These are phyloP conservation scores for Inga laurina DNA, from an alignment of 306 rosid species.

Conservation along the genomic window DNA sequence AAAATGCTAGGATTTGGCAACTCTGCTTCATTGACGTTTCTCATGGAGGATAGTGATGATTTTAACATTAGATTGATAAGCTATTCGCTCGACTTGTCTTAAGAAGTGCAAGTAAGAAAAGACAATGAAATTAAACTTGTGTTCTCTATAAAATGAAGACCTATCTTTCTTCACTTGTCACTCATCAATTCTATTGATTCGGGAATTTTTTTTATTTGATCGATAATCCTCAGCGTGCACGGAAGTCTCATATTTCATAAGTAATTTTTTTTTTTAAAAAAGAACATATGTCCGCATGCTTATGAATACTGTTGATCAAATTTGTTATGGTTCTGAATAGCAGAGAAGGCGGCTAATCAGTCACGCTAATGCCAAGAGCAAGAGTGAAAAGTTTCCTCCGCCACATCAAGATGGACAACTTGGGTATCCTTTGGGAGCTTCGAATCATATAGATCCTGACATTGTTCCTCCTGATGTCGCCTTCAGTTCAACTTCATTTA, in stretches of 20 bases:
- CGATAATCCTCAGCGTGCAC: not conserved
- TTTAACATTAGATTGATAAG: not conserved
- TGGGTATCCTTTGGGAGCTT: slow-evolving; percentile 77
- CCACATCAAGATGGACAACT: slow-evolving; percentile 90
- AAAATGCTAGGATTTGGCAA: slow-evolving; percentile 15
- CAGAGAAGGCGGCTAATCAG: slow-evolving; percentile 84
- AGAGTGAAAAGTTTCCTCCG: slow-evolving; percentile 95
- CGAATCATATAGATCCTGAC: slow-evolving; percentile 82
- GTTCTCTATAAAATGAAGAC: not conserved
- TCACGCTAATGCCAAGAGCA: slow-evolving; percentile 91
- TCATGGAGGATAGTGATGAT: not conserved
- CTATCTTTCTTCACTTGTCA: not conserved
- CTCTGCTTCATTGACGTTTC: not conserved
- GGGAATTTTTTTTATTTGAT: not conserved
- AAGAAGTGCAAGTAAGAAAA: not conserved
- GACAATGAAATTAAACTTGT: not conserved
- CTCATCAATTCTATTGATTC: slow-evolving; percentile 1
- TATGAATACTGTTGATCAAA: slow-evolving; percentile 23
- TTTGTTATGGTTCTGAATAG: slow-evolving; percentile 35
- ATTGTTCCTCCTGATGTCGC: slow-evolving; percentile 66
- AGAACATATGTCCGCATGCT: not conserved
- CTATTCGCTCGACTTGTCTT: slow-evolving; percentile 2
- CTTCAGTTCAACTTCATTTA: slow-evolving; percentile 69
- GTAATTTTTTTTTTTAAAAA: not conserved
- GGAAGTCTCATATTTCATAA: not conserved